These are phyloP conservation scores for Primulina eburnea DNA, from an alignment of 257 asterid species.

Conservation along the genomic window DNA sequence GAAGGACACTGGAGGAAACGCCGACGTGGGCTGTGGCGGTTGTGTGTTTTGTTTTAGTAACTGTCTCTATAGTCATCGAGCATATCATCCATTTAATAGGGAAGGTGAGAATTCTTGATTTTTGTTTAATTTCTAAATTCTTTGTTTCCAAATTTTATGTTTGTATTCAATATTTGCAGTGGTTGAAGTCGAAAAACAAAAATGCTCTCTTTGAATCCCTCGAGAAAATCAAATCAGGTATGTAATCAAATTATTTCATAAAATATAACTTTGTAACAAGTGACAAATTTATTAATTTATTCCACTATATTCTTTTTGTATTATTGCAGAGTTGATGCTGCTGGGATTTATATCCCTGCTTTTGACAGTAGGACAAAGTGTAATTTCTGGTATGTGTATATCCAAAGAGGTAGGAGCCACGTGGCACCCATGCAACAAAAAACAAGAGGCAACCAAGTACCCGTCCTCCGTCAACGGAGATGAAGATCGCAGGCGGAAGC, in stretches of 20 bases:
- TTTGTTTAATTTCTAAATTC: neutral
- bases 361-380: conserved; percentile 59
- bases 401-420: conserved; percentile 45
- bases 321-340: conserved; percentile 69
- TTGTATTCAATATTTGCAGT: conserved; percentile 37
- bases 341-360: conserved; percentile 87
- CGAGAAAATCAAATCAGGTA: conserved; percentile 86
- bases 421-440: conserved; percentile 83
- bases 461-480: conserved; percentile 1
- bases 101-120: conserved; percentile 34
- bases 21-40: conserved; percentile 96
- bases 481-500: conserved; percentile 59
- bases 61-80: conserved; percentile 68
- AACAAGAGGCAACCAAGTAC: conserved; percentile 31
- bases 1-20: conserved; percentile 71
- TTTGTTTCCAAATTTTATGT: neutral
- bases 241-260: neutral
- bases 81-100: conserved; percentile 67
- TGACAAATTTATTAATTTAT: neutral
- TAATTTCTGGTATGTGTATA: conserved; percentile 67
- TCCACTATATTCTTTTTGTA: too few relatives aligned
- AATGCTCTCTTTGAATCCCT: conserved; percentile 74
- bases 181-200: conserved; percentile 66
- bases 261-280: neutral
- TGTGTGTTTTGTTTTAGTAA: conserved; percentile 66